A percentile compares a stretch with the other conserved stretches of the same genome.
phyloP scores from a whole-genome alignment of 768 basidiomycete species.

The Agaricus subrufescens region DNA sequence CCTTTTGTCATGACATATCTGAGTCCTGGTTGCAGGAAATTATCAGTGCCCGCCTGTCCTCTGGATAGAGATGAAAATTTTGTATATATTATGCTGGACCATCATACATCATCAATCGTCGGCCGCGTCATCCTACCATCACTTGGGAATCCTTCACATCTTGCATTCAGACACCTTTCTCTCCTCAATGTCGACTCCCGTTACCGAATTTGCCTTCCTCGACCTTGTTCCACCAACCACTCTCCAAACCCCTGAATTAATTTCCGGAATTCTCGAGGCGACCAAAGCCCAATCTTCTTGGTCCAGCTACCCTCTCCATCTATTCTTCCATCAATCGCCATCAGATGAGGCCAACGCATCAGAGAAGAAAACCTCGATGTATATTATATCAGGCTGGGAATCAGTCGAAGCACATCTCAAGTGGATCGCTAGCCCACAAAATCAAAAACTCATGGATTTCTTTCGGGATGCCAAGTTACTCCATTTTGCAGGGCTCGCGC shows the following conservation, averaged over 20 bases:
- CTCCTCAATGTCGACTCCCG: conserved; percentile 13
- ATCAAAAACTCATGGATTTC: conserved; percentile 29
- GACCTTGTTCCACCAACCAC: conserved; percentile 25
- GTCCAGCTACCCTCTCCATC: conserved; percentile 34
- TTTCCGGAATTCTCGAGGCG: conserved; percentile 24
- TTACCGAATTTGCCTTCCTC: conserved; percentile 40
- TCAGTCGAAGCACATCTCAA: conserved; percentile 33
- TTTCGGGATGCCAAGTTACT: conserved; percentile 22
- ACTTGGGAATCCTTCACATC: too few species aligned
- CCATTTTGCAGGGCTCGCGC: conserved; percentile 30
- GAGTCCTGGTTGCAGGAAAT: too few species aligned
- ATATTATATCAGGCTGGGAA: conserved; percentile 42
- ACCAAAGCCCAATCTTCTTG: conserved; percentile 31
- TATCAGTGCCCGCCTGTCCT: too few species aligned
- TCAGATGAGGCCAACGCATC: conserved; percentile 12
- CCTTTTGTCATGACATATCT: too few species aligned
- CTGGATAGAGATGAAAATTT: too few species aligned
- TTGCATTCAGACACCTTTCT: not conserved
- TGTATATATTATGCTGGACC: too few species aligned
- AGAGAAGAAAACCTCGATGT: conserved; percentile 14
- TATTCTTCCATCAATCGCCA: conserved; percentile 28
- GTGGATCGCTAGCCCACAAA: conserved; percentile 37
- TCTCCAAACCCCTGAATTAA: conserved; percentile 23
- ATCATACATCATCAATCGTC: too few species aligned
- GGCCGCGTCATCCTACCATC: too few species aligned